These are phyloP conservation scores for Saccharum hybrid DNA, from an alignment of 202 grass and related monocot species.

Conservation along the genomic window DNA sequence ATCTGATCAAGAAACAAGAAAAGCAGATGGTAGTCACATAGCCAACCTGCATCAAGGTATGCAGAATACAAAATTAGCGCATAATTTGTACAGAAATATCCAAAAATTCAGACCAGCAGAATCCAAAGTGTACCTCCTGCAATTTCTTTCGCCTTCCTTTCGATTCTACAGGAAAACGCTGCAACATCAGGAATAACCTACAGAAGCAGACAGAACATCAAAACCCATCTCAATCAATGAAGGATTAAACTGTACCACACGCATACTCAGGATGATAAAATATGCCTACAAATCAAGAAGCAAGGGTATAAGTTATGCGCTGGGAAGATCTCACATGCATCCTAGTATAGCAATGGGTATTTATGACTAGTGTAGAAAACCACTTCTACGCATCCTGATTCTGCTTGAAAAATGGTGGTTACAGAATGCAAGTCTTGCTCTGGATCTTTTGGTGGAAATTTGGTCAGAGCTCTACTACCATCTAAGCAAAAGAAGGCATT, in stretches of 20 bases:
- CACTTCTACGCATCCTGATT: not conserved
- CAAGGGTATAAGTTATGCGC: not conserved
- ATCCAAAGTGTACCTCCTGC: constrained; percentile 70
- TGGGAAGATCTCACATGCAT: not conserved
- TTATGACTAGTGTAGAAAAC: not conserved
- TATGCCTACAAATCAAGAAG: not conserved
- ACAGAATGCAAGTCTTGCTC: constrained; percentile 3
- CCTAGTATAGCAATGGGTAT: constrained; percentile 23
- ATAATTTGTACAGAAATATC: constrained; percentile 34
- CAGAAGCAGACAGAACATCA: constrained; percentile 38
- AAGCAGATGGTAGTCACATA: constrained; percentile 95
- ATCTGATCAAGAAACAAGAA: constrained; percentile 91
- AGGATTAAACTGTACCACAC: constrained; percentile 3
- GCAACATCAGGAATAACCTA: constrained; percentile 95
- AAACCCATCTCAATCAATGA: constrained; percentile 25
- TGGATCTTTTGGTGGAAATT: constrained; percentile 11
- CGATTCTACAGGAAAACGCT: constrained; percentile 95
- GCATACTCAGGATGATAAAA: not conserved
- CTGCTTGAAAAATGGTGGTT: not conserved
- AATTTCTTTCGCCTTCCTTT: constrained; percentile 94
- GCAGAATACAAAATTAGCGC: constrained; percentile 37
- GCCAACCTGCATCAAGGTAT: constrained; percentile 70
- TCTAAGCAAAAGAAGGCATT: constrained; percentile 8
- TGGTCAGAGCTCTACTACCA: constrained; percentile 16
- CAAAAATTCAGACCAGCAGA: constrained; percentile 18